Conservation (phyloP, 2,329 filamentous ascomycete species). For the Chrysosporium queenslandicum region DNA sequence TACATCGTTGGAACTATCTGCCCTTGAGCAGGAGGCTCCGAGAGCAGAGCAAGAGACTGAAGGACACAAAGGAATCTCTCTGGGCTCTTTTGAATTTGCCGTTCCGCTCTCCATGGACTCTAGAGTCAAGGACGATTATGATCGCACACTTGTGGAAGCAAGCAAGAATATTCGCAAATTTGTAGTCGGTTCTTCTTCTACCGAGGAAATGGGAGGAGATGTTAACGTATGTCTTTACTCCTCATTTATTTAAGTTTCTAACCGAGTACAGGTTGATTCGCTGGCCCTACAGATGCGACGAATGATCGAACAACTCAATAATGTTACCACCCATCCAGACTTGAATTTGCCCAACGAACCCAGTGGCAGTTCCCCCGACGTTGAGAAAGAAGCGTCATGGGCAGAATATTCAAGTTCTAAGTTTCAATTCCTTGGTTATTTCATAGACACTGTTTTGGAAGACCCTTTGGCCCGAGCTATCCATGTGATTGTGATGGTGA, state of each 20-base stretch:
- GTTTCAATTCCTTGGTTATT: conserved; percentile 36
- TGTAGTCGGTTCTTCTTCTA: conserved; percentile 14
- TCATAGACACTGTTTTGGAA: conserved; percentile 31
- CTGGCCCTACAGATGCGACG: conserved; percentile 27
- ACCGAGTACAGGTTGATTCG: conserved; percentile 17
- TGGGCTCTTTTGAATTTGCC: conserved; percentile 34
- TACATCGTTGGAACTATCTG: conserved; percentile 6
- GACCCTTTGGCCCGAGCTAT: conserved; percentile 23
- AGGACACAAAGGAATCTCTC: conserved; percentile 27
- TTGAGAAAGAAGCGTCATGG: conserved; percentile 35
- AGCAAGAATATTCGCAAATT: conserved; percentile 26
- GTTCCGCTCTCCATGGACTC: conserved; percentile 37
- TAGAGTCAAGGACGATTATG: conserved; percentile 36
- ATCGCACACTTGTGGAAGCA: conserved; percentile 26
- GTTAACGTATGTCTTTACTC: conserved; percentile 22
- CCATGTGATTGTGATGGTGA: conserved; percentile 34
- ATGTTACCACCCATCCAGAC: conserved; percentile 38
- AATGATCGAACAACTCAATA: conserved; percentile 32
- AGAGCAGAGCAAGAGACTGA: conserved; percentile 18
- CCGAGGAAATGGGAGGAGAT: conserved; percentile 7
- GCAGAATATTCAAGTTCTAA: conserved; percentile 41
- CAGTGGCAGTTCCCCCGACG: conserved; percentile 26
- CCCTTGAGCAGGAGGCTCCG: conserved; percentile 5
- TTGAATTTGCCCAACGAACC: conserved; percentile 34
- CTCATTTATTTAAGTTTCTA: background rate